Percentiles rank a stretch among this genome's conserved stretches.
Evolutionary conservation across 306 rosid genomes (phyloP).

Genomic region (Gynostemma pentaphyllum): DNA sequence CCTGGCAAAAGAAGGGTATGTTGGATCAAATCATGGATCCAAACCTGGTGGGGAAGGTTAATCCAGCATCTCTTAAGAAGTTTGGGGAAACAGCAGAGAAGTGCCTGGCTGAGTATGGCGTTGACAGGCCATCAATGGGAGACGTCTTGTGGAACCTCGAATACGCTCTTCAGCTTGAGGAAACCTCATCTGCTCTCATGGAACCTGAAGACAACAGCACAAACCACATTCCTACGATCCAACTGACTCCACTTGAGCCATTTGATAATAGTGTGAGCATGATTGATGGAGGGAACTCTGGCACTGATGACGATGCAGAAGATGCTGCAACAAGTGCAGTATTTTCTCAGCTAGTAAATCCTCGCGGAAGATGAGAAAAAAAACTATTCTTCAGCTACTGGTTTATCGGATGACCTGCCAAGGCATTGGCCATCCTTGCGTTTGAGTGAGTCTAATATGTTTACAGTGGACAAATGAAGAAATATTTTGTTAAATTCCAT

Average conservation of each 20-base stretch:
- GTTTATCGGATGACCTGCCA: conserved; percentile 5
- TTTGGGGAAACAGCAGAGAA: conserved; percentile 95
- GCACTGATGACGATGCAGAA: conserved; percentile 55
- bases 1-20: conserved; percentile 95
- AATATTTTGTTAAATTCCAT: not conserved
- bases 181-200: conserved; percentile 60
- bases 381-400: conserved; percentile 5
- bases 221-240: conserved; percentile 80
- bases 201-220: conserved; percentile 97
- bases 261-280: conserved; percentile 77
- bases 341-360: conserved; percentile 90
- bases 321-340: conserved; percentile 86
- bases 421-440: conserved; percentile 4
- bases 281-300: conserved; percentile 45
- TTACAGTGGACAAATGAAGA: conserved; percentile 8
- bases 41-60: conserved; percentile 70
- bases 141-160: conserved; percentile 93
- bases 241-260: conserved; percentile 54
- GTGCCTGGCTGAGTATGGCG: conserved; percentile 86
- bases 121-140: conserved; percentile 96
- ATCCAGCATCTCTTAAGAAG: conserved; percentile 81
- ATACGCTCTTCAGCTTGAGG: conserved; percentile 90
- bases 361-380: conserved; percentile 69
- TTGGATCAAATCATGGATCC: conserved; percentile 92
- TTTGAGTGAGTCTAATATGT: conserved; percentile 7